Conservation (phyloP, 1,284 basidiomycete genomes). For the Amylostereum areolatum region DNA sequence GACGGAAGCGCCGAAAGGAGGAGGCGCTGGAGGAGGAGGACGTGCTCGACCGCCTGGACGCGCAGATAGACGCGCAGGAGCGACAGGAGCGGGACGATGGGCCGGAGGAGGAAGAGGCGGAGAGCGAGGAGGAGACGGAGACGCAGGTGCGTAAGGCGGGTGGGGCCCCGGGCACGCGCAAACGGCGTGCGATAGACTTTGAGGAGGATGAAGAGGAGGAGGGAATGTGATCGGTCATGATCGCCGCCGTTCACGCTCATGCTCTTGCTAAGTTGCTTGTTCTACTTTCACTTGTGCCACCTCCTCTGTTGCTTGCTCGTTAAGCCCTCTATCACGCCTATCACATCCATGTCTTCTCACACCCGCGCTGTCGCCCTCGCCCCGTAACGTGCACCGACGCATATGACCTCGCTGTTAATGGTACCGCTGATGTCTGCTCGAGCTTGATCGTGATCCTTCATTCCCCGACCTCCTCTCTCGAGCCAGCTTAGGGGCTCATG, state of each 20-base stretch:
- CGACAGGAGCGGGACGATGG: constrained; percentile 17
- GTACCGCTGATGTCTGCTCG: too few relatives aligned
- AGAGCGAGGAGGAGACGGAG: constrained; percentile 72
- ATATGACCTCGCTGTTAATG: too few relatives aligned
- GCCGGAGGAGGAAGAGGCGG: constrained; percentile 35
- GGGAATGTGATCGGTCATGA: constrained; percentile 13
- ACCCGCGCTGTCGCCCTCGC: too few relatives aligned
- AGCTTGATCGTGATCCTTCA: too few relatives aligned
- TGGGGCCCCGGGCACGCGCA: constrained; percentile 44
- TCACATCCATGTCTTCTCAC: too few relatives aligned
- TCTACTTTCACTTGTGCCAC: too few relatives aligned
- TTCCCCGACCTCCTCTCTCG: too few relatives aligned
- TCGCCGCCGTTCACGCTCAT: not conserved
- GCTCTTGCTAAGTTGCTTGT: too few relatives aligned
- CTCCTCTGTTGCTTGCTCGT: too few relatives aligned
- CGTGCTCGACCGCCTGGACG: constrained; percentile 53
- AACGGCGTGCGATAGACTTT: constrained; percentile 48
- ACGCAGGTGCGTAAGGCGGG: constrained; percentile 50
- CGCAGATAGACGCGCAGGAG: constrained; percentile 37
- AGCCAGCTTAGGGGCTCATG: too few relatives aligned
- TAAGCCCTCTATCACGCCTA: too few relatives aligned
- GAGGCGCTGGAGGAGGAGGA: constrained; percentile 54
- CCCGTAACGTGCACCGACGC: too few relatives aligned
- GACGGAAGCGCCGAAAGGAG: constrained; percentile 33
- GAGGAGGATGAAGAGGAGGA: constrained; percentile 57